Base-by-base conservation (phyloP, 176 grass and related monocot genomes). In the Bonia amplexicaulis region DNA sequence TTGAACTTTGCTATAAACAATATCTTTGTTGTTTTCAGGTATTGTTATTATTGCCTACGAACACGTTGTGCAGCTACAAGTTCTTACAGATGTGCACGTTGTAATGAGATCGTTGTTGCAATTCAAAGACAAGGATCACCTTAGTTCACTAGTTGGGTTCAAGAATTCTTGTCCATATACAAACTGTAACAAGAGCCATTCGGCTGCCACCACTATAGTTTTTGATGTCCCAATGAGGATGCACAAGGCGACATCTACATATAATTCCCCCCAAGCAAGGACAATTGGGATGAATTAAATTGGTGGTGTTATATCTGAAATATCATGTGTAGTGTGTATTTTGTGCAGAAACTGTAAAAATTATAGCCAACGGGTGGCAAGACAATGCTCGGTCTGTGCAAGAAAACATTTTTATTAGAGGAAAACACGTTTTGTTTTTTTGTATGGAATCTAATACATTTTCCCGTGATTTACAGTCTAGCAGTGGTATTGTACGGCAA, bases 21-120 rank as follows among this genome's bases (percentile, higher is more conserved):
- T 27, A 42, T 76, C 5, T 77, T 73, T 82, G 15, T 61, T 76
- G 45, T 71, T 90, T 89, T 47, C 69, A 98, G 96, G 90, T 95
- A 95, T 78, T 98, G 96, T 72, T 98, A 98, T 83, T 95, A 93
- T 82, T 98, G 96, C 57, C 86, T 98, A 82, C 90, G 85, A 22
- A 95, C 96, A 39, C 89, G 96, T 45, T 90, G 89, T 70, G 88
- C 79, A 12, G 87, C 87, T 17, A 85, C 87, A 62, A 89, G 47
- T 44, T 90, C 88, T 16, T 98, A 92, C 69, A 88, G 89, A 59
- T 98, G 96, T 54, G 81, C 65, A 35, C 87, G 89, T 52, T 98
- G 96, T 78, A 90, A 95, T 35, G 93, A 89, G 79, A 58, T 73
- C 4, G 93, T 98, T 17, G 26, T 83, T 69, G 93, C 96, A 26